Conservation (phyloP, 495 filamentous ascomycete genomes). For the Tuber aestivum region DNA sequence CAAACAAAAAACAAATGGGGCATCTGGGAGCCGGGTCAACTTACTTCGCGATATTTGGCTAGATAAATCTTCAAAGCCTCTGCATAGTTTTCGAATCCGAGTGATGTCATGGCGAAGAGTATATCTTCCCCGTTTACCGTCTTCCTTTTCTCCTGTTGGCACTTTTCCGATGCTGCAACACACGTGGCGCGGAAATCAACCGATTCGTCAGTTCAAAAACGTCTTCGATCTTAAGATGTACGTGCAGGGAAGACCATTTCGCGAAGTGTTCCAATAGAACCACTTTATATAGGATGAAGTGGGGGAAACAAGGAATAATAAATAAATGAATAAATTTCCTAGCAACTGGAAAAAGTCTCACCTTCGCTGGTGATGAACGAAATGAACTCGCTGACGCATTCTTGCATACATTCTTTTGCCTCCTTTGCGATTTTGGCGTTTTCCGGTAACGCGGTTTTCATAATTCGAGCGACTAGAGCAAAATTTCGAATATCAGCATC, state of each 20-base stretch:
- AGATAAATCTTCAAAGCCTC: slow-evolving; percentile 98
- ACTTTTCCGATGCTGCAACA: slow-evolving; percentile 87
- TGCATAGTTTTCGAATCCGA: slow-evolving; percentile 97
- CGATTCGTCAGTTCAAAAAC: slow-evolving; percentile 28
- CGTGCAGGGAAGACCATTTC: slow-evolving; percentile 28
- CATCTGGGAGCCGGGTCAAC: slow-evolving; percentile 44
- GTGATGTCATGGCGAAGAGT: slow-evolving; percentile 95
- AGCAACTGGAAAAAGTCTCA: slow-evolving; percentile 44
- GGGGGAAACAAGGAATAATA: slow-evolving; percentile 22
- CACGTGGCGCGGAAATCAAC: slow-evolving; percentile 42
- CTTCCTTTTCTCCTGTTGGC: slow-evolving; percentile 97
- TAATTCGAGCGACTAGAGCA: slow-evolving; percentile 94
- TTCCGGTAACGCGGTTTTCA: slow-evolving; percentile 94
- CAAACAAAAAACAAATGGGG: slow-evolving; percentile 12
- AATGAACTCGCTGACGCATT: slow-evolving; percentile 99
- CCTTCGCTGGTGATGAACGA: slow-evolving; percentile 99
- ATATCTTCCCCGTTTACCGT: slow-evolving; percentile 99
- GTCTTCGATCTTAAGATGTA: slow-evolving; percentile 22
- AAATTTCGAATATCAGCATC: slow-evolving; percentile 88
- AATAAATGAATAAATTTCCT: slow-evolving; percentile 31
- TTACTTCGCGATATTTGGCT: slow-evolving; percentile 95
- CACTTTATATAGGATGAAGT: slow-evolving; percentile 26
- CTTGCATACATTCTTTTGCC: slow-evolving; percentile 99
- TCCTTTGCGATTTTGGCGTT: slow-evolving; percentile 99
- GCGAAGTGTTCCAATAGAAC: slow-evolving; percentile 32